These are phyloP conservation scores for Houttuynia cordata DNA, from an alignment of 164 flowering plant genomes.

Conservation along the genomic window DNA sequence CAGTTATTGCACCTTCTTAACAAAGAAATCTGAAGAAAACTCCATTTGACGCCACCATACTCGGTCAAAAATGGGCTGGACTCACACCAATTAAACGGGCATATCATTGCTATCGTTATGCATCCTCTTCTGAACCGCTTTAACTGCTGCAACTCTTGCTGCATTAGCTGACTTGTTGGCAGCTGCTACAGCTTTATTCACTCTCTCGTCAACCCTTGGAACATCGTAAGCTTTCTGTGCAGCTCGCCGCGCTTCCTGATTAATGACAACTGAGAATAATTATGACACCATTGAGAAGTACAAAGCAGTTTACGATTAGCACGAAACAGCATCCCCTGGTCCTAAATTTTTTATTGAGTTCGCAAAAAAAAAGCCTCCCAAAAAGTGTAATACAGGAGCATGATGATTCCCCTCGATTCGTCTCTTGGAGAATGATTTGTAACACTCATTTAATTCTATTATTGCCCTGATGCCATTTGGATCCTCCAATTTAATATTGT, in stretches of 20 bases:
- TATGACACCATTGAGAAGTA: neutral
- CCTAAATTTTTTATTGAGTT: neutral
- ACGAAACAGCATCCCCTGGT: neutral
- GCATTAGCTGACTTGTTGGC: conserved; percentile 94
- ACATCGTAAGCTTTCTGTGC: conserved; percentile 69
- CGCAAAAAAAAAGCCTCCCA: neutral
- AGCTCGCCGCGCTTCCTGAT: conserved; percentile 80
- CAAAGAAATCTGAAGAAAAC: neutral
- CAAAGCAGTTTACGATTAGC: neutral
- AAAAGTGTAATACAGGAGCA: neutral
- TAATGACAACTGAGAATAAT: conserved; percentile 1
- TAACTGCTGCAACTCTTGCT: conserved; percentile 91
- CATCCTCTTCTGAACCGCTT: conserved; percentile 71
- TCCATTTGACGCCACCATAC: neutral
- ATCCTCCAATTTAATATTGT: neutral
- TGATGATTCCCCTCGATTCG: neutral
- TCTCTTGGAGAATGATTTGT: neutral
- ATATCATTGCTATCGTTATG: conserved; percentile 19
- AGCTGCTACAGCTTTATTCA: conserved; percentile 60
- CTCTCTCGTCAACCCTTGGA: conserved; percentile 71
- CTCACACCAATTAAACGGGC: conserved; percentile 19
- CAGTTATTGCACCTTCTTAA: conserved; percentile 3
- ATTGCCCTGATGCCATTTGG: too few relatives aligned
- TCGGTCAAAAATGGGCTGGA: neutral
- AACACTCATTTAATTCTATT: neutral